phyloP scores from a whole-genome alignment of 2,329 filamentous ascomycete species.

The Verticillium albo-atrum region DNA sequence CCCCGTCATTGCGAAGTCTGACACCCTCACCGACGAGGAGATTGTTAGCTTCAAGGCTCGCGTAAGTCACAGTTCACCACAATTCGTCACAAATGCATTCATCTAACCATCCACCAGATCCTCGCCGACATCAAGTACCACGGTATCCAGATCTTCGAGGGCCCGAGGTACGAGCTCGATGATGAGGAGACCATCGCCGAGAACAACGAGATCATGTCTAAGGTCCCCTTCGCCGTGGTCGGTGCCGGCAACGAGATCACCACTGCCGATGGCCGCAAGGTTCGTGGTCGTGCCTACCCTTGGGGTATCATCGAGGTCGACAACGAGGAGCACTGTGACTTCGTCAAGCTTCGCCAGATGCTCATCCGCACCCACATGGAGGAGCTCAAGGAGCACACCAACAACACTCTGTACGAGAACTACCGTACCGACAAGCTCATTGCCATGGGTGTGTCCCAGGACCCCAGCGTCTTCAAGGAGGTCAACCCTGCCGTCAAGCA shows the following conservation, averaged over 20 bases:
- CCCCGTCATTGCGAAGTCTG: constrained; percentile 96
- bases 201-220: constrained; percentile 99
- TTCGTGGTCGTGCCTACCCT: constrained; percentile 92
- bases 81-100: neutral
- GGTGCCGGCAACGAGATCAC: constrained; percentile 94
- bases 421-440: constrained; percentile 99
- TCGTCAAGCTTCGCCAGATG: constrained; percentile 99
- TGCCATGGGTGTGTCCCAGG: constrained; percentile 96
- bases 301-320: constrained; percentile 99
- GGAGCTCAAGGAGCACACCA: constrained; percentile 99
- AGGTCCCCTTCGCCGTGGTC: constrained; percentile 97
- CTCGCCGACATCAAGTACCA: constrained; percentile 95
- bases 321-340: constrained; percentile 99
- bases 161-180: constrained; percentile 95
- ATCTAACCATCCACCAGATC: constrained; percentile 56
- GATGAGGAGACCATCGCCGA: constrained; percentile 99
- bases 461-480: constrained; percentile 99
- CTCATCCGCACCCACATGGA: constrained; percentile 99
- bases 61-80: constrained; percentile 52
- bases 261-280: constrained; percentile 87
- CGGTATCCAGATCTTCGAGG: constrained; percentile 98
- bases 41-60: constrained; percentile 91
- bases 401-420: constrained; percentile 98
- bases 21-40: constrained; percentile 97
- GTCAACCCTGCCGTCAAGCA: constrained; percentile 99